These are phyloP conservation scores for Bothriochloa decipiens DNA, from an alignment of 176 grass and related monocot genomes.

Conservation along the genomic window DNA sequence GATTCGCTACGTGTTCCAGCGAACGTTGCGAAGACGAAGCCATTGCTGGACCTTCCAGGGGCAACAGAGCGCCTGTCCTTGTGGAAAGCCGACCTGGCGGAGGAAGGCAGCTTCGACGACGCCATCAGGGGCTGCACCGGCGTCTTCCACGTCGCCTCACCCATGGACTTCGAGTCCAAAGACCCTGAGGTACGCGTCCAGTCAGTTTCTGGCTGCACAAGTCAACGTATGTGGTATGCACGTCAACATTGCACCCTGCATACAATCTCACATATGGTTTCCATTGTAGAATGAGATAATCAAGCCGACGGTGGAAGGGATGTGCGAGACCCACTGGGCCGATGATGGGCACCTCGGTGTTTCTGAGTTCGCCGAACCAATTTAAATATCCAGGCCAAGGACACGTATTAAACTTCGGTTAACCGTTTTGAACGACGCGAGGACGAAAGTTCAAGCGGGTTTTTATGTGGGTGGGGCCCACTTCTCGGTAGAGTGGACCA, in stretches of 20 bases:
- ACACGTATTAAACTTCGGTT: too few species aligned
- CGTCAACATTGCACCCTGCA: too few species aligned
- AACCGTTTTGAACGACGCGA: too few species aligned
- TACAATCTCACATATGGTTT: neutral
- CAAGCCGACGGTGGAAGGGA: conserved; percentile 82
- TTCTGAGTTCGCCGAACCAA: too few species aligned
- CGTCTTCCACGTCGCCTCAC: conserved; percentile 94
- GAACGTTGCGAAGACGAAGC: conserved; percentile 62
- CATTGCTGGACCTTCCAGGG: conserved; percentile 75
- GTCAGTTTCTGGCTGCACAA: neutral
- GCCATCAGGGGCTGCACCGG: conserved; percentile 66
- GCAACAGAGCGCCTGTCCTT: conserved; percentile 59
- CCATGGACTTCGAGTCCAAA: conserved; percentile 94
- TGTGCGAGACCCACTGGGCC: too few species aligned
- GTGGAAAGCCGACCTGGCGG: conserved; percentile 73
- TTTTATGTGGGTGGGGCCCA: too few species aligned
- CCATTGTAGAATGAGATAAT: conserved; percentile 78
- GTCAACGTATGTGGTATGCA: too few species aligned
- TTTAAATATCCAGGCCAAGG: too few species aligned
- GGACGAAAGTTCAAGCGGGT: too few species aligned
- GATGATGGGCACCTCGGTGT: too few species aligned
- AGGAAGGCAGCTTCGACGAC: conserved; percentile 70
- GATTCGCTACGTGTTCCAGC: conserved; percentile 39
- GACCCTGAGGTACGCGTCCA: conserved; percentile 63
- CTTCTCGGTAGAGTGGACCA: too few species aligned